These are phyloP conservation scores for Mucor saturninus DNA, from an alignment of 371 early-diverging fungal genomes.

Conservation along the genomic window DNA sequence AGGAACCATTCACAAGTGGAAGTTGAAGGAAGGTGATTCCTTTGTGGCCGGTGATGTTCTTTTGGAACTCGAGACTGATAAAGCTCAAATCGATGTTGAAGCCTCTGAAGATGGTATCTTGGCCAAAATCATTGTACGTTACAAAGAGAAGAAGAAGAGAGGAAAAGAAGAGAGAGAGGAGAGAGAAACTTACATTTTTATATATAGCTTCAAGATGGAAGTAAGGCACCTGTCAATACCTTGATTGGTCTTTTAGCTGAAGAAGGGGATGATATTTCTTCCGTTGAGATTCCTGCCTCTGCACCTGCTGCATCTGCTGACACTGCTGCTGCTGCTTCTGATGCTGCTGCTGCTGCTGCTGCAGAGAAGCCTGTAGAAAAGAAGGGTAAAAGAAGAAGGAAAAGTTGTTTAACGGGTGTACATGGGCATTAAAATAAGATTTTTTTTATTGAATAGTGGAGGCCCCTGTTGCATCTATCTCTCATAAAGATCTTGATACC, in stretches of 20 bases:
- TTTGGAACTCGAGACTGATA: constrained; percentile 95
- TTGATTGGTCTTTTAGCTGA: constrained; percentile 90
- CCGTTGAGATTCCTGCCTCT: constrained; percentile 67
- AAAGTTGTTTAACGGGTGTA: neutral
- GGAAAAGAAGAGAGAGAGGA: neutral
- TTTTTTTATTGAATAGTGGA: too few relatives aligned
- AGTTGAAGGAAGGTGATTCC: constrained; percentile 86
- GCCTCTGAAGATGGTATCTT: constrained; percentile 93
- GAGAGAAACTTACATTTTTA: neutral
- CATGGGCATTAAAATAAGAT: too few relatives aligned
- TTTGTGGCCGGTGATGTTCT: constrained; percentile 89
- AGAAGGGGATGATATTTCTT: constrained; percentile 85
- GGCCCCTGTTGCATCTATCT: constrained; percentile 31
- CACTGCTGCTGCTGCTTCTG: neutral
- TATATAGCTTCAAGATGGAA: constrained; percentile 57
- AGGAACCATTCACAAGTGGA: constrained; percentile 92
- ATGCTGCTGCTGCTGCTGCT: constrained; percentile 1
- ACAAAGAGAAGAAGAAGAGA: neutral
- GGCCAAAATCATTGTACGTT: constrained; percentile 83
- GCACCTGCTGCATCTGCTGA: neutral
- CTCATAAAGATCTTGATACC: constrained; percentile 51
- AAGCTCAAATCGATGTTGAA: constrained; percentile 97
- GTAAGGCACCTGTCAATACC: constrained; percentile 68
- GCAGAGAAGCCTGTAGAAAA: constrained; percentile 6
- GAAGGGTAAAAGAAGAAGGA: constrained; percentile 4